A percentile compares a stretch with the other conserved stretches of the same genome.
phyloP scores from a whole-genome alignment of 192 early-diverging fungal species.

The Dissophora globulifera region DNA sequence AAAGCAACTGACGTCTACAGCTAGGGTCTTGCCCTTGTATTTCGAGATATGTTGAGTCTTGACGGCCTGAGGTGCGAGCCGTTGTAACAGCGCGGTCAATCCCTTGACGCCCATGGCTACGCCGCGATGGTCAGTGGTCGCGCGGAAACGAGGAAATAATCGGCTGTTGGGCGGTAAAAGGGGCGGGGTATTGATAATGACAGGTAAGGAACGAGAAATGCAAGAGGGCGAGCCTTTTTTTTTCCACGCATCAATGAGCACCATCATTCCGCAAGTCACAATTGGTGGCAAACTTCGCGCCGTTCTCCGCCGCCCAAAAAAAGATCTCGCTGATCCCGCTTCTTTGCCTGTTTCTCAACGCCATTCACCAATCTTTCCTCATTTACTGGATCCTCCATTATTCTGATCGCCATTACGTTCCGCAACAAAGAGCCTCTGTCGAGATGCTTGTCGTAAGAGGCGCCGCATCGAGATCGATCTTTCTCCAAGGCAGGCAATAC shows the following conservation, averaged over 20 bases:
- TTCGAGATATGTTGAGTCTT: constrained; percentile 39
- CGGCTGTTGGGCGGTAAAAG: too few relatives aligned
- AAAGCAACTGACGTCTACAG: constrained; percentile 67
- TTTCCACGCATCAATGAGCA: too few relatives aligned
- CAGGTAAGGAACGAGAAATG: neutral
- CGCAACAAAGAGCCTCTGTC: too few relatives aligned
- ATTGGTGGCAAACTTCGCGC: neutral
- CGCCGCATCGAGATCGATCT: constrained; percentile 2
- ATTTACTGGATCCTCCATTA: neutral
- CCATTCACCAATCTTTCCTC: too few relatives aligned
- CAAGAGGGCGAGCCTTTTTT: too few relatives aligned
- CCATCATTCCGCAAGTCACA: constrained; percentile 1
- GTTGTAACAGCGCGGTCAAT: constrained; percentile 62
- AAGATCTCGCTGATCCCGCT: too few relatives aligned
- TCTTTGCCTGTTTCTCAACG: too few relatives aligned
- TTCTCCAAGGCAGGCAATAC: neutral
- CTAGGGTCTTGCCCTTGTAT: constrained; percentile 56
- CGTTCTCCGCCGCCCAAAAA: too few relatives aligned
- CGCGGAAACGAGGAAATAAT: neutral
- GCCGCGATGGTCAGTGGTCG: neutral
- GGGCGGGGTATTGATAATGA: too few relatives aligned
- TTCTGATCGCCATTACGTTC: neutral
- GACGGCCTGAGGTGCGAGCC: constrained; percentile 61
- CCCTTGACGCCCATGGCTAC: constrained; percentile 65
- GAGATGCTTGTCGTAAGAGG: constrained; percentile 12